phyloP scores from a whole-genome alignment of 768 basidiomycete species.

The Mycena vitilis region DNA sequence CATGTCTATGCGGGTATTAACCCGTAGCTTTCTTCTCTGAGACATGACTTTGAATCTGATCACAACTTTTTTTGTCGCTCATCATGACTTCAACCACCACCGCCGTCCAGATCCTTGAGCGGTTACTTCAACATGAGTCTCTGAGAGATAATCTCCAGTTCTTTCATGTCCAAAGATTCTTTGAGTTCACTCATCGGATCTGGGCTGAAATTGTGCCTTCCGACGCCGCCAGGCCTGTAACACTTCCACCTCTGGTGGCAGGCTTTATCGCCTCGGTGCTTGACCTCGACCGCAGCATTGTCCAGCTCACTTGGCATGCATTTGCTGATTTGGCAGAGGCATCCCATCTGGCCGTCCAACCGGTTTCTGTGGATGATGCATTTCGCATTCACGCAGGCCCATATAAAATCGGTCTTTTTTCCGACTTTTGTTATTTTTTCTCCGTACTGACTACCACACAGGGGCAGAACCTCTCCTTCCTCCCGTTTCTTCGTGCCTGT shows the following conservation, averaged over 20 bases:
- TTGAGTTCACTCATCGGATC: neutral
- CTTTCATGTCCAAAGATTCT: slow-evolving; percentile 14
- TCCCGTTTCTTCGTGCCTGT: neutral
- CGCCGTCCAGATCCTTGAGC: neutral
- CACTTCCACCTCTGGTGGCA: neutral
- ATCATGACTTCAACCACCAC: neutral
- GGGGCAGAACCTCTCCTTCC: neutral
- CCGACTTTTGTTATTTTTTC: neutral
- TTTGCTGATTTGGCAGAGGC: neutral
- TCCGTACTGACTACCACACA: neutral
- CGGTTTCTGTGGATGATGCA: slow-evolving; percentile 1
- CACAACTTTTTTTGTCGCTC: neutral
- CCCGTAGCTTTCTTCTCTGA: too few relatives aligned
- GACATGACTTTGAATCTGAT: too few relatives aligned
- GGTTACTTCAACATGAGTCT: neutral
- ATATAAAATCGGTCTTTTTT: neutral
- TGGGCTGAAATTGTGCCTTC: slow-evolving; percentile 19
- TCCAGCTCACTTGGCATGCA: slow-evolving; percentile 16
- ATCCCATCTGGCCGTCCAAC: neutral
- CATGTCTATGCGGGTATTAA: too few relatives aligned
- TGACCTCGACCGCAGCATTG: neutral
- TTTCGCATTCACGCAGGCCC: slow-evolving; percentile 7
- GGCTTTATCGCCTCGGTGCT: neutral
- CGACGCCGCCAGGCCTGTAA: neutral
- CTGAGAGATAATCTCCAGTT: neutral